These are phyloP conservation scores for Epichloe aotearoae DNA, from an alignment of 2,329 filamentous ascomycete genomes.

Conservation along the genomic window DNA sequence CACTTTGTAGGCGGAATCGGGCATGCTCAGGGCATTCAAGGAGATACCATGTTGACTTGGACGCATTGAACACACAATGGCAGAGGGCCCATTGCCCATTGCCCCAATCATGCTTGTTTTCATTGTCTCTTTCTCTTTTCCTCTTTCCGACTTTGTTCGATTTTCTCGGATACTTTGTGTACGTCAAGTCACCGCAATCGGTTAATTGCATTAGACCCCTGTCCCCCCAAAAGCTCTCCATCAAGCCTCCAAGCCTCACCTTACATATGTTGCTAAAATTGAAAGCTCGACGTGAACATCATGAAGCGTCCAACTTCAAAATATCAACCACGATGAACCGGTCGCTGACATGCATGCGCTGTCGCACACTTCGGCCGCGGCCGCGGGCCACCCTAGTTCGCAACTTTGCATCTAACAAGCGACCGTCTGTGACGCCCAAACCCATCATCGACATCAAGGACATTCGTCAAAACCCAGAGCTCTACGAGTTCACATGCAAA, in stretches of 20 bases:
- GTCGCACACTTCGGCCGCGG: constrained; percentile 5
- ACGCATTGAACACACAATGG: not conserved
- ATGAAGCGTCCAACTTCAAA: not conserved
- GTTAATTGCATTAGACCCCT: constrained; percentile 6
- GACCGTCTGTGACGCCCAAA: constrained; percentile 64
- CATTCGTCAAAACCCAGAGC: constrained; percentile 71
- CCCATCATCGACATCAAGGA: constrained; percentile 72
- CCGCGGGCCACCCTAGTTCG: constrained; percentile 6
- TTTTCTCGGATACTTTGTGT: no score
- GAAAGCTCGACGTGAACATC: not conserved
- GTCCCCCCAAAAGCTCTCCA: not conserved
- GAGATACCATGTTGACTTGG: not conserved
- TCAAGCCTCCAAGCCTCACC: constrained; percentile 6
- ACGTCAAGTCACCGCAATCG: not conserved
- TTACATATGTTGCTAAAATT: not conserved
- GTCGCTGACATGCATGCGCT: constrained; percentile 14
- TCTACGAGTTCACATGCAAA: constrained; percentile 72
- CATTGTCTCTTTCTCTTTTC: not conserved
- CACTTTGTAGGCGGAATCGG: constrained; percentile 23
- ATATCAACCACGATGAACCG: constrained; percentile 19
- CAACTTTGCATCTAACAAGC: constrained; percentile 19
- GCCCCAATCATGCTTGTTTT: no score
- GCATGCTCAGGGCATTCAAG: not conserved
- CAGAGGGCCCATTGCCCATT: no score
- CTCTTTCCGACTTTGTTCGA: not conserved